phyloP scores from a whole-genome alignment of 1,139 yeast genomes.

The Taphrina deformans region DNA sequence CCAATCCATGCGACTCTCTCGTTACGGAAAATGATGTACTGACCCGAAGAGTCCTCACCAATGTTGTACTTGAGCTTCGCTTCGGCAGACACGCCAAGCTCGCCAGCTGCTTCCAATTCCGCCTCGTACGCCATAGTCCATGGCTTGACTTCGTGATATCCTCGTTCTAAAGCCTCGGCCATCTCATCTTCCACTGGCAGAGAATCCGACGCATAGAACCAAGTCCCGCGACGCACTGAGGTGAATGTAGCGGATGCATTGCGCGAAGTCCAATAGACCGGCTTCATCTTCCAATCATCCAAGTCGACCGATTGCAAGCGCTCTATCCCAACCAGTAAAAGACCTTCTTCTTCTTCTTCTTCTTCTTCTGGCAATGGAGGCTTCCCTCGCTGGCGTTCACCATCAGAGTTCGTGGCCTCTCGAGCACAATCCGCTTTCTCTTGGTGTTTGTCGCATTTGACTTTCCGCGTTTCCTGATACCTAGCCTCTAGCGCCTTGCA shows the following conservation, averaged over 20 bases:
- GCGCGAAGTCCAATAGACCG: slow-evolving; percentile 47
- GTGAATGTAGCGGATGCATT: slow-evolving; percentile 38
- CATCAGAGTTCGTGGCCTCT: not conserved
- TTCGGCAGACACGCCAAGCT: slow-evolving; percentile 44
- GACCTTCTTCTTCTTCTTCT: not conserved
- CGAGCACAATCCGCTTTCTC: not conserved
- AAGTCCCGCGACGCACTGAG: slow-evolving; percentile 44
- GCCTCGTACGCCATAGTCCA: slow-evolving; percentile 45
- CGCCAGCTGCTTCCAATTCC: slow-evolving; percentile 44
- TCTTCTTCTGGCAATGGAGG: not conserved
- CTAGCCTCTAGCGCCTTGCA: slow-evolving; percentile 12
- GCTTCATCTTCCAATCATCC: slow-evolving; percentile 41
- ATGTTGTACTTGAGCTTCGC: slow-evolving; percentile 40
- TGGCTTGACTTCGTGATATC: slow-evolving; percentile 43
- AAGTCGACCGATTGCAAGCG: slow-evolving; percentile 45
- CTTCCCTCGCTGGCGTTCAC: not conserved
- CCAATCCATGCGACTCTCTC: slow-evolving; percentile 21
- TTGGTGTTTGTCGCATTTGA: not conserved
- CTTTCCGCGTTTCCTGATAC: not conserved
- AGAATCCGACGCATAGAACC: slow-evolving; percentile 46
- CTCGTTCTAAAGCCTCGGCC: slow-evolving; percentile 43
- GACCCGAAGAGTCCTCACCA: not conserved
- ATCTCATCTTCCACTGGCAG: slow-evolving; percentile 47
- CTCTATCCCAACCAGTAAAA: slow-evolving; percentile 45
- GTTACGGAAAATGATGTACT: slow-evolving; percentile 15